phyloP scores from a whole-genome alignment of 306 rosid genomes.

The Begonia peltatifolia region DNA sequence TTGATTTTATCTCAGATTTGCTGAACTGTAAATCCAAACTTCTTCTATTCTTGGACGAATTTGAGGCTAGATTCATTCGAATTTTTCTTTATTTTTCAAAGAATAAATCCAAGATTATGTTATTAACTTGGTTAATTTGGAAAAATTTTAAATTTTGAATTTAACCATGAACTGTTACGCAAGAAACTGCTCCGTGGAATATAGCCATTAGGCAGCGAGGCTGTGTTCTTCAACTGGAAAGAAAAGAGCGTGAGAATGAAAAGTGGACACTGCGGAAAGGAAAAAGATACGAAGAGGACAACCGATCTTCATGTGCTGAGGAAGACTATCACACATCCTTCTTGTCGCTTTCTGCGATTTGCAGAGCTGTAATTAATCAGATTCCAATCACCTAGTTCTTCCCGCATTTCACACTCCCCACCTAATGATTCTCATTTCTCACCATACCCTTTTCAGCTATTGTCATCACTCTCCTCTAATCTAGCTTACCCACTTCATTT shows the following conservation, averaged over 20 bases:
- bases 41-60: too few species aligned
- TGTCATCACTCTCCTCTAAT: not conserved
- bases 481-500: not conserved
- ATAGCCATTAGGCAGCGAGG: too few species aligned
- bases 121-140: too few species aligned
- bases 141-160: too few species aligned
- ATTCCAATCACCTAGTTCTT: not conserved
- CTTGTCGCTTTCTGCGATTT: not conserved
- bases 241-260: not conserved
- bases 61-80: too few species aligned
- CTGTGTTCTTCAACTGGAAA: too few species aligned
- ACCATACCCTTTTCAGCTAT: not conserved
- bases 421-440: not conserved
- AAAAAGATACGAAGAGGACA: not conserved
- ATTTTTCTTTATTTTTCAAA: too few species aligned
- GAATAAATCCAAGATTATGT: too few species aligned
- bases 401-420: not conserved
- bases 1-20: too few species aligned
- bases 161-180: too few species aligned
- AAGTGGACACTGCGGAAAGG: not conserved
- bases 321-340: not conserved
- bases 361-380: not conserved
- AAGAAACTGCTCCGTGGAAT: too few species aligned
- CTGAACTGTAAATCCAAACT: too few species aligned
- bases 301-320: not conserved